Evolutionary conservation across 2,329 filamentous ascomycete species (phyloP).

Genomic region (Penicillium thymicola): DNA sequence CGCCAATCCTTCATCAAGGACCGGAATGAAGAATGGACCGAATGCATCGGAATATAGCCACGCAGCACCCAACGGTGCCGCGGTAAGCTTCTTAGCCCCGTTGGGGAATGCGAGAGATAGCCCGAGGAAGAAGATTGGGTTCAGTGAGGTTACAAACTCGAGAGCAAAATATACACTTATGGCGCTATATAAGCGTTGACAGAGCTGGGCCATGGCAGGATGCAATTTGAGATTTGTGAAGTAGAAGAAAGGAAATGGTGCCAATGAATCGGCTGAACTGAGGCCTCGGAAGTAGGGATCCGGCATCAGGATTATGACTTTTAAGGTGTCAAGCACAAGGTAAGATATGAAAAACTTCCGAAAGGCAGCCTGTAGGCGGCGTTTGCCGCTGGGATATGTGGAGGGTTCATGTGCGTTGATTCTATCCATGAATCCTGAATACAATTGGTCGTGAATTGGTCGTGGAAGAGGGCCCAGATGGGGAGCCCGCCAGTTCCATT

Average conservation of each 20-base stretch:
- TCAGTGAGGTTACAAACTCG: constrained; percentile 57
- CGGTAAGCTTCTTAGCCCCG: constrained; percentile 55
- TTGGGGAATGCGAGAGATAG: constrained; percentile 48
- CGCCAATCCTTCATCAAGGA: constrained; percentile 63
- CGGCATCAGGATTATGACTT: constrained; percentile 60
- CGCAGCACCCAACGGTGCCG: constrained; percentile 58
- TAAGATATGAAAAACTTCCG: constrained; percentile 56
- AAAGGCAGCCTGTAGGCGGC: constrained; percentile 49
- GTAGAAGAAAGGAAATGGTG: constrained; percentile 46
- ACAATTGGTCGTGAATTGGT: constrained; percentile 25
- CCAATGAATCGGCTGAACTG: constrained; percentile 47
- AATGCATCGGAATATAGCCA: constrained; percentile 63
- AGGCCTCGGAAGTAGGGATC: constrained; percentile 74
- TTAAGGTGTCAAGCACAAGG: constrained; percentile 66
- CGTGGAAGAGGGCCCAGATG: constrained; percentile 41
- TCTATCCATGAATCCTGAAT: constrained; percentile 13
- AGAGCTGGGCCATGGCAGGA: constrained; percentile 48
- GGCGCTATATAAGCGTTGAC: constrained; percentile 57
- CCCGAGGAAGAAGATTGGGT: constrained; percentile 59
- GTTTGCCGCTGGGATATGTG: constrained; percentile 42
- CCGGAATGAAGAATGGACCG: constrained; percentile 44
- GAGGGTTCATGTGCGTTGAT: constrained; percentile 15
- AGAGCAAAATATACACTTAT: constrained; percentile 60
- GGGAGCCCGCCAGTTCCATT: constrained; percentile 58
- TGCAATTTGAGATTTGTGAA: constrained; percentile 38